These are phyloP conservation scores for Pestalotiopsis sp. DNA, from an alignment of 2,329 filamentous ascomycete genomes.

Conservation along the genomic window DNA sequence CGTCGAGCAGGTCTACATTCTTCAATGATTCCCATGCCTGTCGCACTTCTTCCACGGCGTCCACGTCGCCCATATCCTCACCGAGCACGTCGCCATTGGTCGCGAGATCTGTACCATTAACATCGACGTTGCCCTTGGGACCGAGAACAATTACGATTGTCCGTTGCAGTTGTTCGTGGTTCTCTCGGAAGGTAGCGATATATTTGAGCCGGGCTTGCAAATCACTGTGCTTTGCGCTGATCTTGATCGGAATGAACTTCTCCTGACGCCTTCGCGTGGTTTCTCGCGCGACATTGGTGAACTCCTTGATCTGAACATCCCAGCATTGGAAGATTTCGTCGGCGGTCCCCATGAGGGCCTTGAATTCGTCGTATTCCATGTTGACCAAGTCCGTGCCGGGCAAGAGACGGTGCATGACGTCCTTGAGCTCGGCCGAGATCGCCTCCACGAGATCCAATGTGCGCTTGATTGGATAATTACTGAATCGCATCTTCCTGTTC, in stretches of 20 bases:
- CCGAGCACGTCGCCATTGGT: conserved; percentile 70
- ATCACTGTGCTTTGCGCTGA: conserved; percentile 82
- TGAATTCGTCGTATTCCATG: conserved; percentile 89
- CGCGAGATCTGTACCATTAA: conserved; percentile 45
- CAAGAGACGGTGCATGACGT: conserved; percentile 81
- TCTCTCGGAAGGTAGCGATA: conserved; percentile 90
- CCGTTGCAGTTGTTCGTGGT: conserved; percentile 94
- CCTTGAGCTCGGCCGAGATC: conserved; percentile 90
- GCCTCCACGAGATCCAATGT: conserved; percentile 94
- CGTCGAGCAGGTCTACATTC: conserved; percentile 93
- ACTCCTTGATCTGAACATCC: conserved; percentile 97
- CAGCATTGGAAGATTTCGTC: conserved; percentile 87
- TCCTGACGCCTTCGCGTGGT: conserved; percentile 91
- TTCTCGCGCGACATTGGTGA: conserved; percentile 95
- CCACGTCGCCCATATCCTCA: conserved; percentile 95
- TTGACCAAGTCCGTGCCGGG: conserved; percentile 88
- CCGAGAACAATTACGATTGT: conserved; percentile 98
- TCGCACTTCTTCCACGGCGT: conserved; percentile 93
- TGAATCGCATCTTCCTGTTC: conserved; percentile 97
- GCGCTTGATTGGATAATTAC: conserved; percentile 89
- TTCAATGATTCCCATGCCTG: conserved; percentile 93
- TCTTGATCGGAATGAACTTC: conserved; percentile 98
- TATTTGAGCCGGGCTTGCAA: conserved; percentile 92
- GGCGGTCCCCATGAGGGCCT: conserved; percentile 78
- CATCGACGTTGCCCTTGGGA: conserved; percentile 63